Evolutionary conservation across 2,329 filamentous ascomycete species (phyloP), one percentile per base, ranked within the genome.

Genomic region (Harringtonia lauricola): DNA sequence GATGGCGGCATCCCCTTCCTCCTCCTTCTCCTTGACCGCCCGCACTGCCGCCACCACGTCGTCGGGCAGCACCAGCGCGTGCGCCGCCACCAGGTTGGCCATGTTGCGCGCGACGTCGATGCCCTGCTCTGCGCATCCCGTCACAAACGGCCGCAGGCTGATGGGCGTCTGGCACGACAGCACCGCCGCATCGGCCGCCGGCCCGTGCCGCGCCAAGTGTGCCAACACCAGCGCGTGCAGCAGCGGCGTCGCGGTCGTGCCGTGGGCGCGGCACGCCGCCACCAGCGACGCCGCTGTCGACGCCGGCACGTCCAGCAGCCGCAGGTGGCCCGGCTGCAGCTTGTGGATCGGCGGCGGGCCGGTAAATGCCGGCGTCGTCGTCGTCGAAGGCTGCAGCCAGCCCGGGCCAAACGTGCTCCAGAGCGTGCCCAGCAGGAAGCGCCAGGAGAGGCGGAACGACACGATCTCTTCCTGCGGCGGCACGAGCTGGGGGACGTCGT

Each of bases 161-260:
- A 72, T 67, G 42, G 69, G 65, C 1, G 67, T 73, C 18, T 49
- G 51, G 24, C 58, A 56, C 13, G 51, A 45, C 46, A 74, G 68
- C 2, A 56, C 55, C 0, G 52, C 46, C 0, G 61, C 62, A 5
- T 56, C 49, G 1, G 51, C 42, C 7, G 56, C 50, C 1, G 64
- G 59, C 3, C 73, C 51, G 4, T 56, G 62, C 0, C 49, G 52
- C 5, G 65, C 54, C 6, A 74, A 54, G 2, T 68, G 67, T 8
- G 57, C 54, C 6, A 70, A 55, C 5, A 64, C 52, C 1, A 76
- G 57, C 3, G 61, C 65, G 29, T 76, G 67, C 1, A 76, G 41
- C 8, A 77, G 59, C 0, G 63, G 63, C 0, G 72, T 76, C 8
- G 77, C 52, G 3, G 70, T 72, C 14, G 64, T 58, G 3, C 54